phyloP scores from a whole-genome alignment of 192 early-diverging fungal genomes.

The Coemansia sp. region DNA sequence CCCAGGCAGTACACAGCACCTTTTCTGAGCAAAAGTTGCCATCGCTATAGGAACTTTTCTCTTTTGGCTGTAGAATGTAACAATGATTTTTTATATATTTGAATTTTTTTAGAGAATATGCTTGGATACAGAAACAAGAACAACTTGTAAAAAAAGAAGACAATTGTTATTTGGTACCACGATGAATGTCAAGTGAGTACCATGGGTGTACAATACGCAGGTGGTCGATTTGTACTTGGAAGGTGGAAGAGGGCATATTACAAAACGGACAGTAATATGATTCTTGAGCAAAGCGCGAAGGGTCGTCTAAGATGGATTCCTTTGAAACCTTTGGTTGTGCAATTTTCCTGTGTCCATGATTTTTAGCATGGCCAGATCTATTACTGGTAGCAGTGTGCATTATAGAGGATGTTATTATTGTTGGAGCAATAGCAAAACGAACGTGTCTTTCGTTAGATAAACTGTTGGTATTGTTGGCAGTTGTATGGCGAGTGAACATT shows the following conservation, averaged over 20 bases:
- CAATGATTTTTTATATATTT: conserved; percentile 5
- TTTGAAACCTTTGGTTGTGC: conserved; percentile 11
- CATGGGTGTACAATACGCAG: conserved; percentile 34
- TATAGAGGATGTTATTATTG: neutral
- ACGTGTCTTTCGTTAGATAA: neutral
- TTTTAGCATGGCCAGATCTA: neutral
- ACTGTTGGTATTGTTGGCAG: neutral
- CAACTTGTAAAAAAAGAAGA: neutral
- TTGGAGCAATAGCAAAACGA: neutral
- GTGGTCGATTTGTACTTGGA: conserved; percentile 23
- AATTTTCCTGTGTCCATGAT: neutral
- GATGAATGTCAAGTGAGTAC: conserved; percentile 39
- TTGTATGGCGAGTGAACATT: neutral
- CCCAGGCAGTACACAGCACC: conserved; percentile 25
- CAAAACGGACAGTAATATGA: conserved; percentile 50
- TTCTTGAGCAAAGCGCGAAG: conserved; percentile 23
- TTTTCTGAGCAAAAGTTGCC: neutral
- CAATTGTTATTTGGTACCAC: conserved; percentile 19
- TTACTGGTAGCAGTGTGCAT: neutral
- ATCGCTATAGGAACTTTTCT: neutral
- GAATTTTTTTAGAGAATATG: neutral
- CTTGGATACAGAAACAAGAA: neutral
- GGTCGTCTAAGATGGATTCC: conserved; percentile 19
- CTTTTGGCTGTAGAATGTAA: neutral
- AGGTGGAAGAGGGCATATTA: conserved; percentile 11